phyloP scores from a whole-genome alignment of 2,329 filamentous ascomycete genomes.

The Colletotrichum coccodes region DNA sequence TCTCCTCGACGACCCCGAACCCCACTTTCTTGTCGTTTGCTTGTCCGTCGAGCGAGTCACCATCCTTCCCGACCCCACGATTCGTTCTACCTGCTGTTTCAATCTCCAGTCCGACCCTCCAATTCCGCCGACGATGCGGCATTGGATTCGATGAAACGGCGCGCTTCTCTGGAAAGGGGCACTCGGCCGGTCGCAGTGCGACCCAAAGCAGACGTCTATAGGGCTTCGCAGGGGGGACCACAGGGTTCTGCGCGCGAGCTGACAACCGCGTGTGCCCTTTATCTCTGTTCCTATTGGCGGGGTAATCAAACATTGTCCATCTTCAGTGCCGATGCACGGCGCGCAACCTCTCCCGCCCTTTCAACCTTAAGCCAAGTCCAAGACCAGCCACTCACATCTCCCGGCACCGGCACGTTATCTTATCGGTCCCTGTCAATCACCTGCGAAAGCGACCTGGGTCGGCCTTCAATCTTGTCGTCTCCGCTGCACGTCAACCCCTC shows the following conservation, averaged over 20 bases:
- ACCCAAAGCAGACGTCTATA: conserved; percentile 20
- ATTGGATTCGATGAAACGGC: conserved; percentile 21
- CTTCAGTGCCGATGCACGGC: conserved; percentile 25
- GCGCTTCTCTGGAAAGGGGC: conserved; percentile 22
- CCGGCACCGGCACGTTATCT: conserved; percentile 31
- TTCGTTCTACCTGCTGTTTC: conserved; percentile 17
- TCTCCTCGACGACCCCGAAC: background rate
- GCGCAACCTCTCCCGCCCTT: background rate
- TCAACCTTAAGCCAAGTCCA: conserved; percentile 9
- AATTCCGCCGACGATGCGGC: conserved; percentile 22
- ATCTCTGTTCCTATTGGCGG: conserved; percentile 26
- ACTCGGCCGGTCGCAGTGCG: conserved; percentile 8
- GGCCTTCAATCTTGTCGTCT: conserved; percentile 4
- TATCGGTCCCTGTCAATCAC: conserved; percentile 30
- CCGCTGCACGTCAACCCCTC: conserved; percentile 28
- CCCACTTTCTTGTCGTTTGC: background rate
- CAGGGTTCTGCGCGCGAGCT: conserved; percentile 22
- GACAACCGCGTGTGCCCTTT: conserved; percentile 18
- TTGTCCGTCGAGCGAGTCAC: conserved; percentile 16
- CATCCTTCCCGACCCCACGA: conserved; percentile 27
- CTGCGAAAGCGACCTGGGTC: conserved; percentile 1
- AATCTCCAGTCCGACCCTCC: conserved; percentile 27
- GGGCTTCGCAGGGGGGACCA: conserved; percentile 20
- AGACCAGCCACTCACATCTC: conserved; percentile 27
- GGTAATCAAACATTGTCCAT: conserved; percentile 7